phyloP scores from a whole-genome alignment of 2,329 filamentous ascomycete species.

The Gnomoniopsis smithogilvyi region DNA sequence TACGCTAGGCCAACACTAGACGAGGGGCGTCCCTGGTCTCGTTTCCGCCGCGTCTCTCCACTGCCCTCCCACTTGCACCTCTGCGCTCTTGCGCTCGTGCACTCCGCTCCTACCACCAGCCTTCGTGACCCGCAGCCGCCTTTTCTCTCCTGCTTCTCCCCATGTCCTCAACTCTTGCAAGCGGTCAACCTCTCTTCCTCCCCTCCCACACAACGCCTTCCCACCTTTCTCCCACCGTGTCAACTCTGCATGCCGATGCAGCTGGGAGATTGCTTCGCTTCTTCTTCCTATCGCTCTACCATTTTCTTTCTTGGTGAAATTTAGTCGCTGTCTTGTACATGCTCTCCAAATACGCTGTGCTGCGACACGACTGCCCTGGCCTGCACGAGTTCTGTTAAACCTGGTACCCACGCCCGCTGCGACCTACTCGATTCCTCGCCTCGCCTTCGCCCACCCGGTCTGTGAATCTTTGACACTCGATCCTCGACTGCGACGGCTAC shows the following conservation, averaged over 20 bases:
- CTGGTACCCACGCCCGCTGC: neutral
- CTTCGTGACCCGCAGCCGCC: conserved; percentile 7
- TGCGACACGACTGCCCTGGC: neutral
- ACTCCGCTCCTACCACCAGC: neutral
- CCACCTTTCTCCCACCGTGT: neutral
- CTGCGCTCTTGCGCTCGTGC: neutral
- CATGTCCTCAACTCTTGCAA: neutral
- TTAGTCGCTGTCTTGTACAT: neutral
- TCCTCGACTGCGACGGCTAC: neutral
- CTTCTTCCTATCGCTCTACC: neutral
- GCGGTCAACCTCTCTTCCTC: conserved; percentile 4
- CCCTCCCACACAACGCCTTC: neutral
- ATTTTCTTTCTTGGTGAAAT: neutral
- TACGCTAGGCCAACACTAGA: conserved; percentile 16
- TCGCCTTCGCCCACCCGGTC: neutral
- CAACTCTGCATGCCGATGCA: neutral
- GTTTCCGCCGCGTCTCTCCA: conserved; percentile 18
- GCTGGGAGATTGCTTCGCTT: neutral
- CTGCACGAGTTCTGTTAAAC: neutral
- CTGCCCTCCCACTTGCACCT: neutral
- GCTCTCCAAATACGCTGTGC: neutral
- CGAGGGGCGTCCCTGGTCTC: conserved; percentile 17
- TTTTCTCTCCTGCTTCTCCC: conserved; percentile 6
- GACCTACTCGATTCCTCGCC: neutral
- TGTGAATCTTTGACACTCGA: neutral